Conservation (phyloP, 2,329 filamentous ascomycete genomes). For the Fusarium dlaminii region DNA sequence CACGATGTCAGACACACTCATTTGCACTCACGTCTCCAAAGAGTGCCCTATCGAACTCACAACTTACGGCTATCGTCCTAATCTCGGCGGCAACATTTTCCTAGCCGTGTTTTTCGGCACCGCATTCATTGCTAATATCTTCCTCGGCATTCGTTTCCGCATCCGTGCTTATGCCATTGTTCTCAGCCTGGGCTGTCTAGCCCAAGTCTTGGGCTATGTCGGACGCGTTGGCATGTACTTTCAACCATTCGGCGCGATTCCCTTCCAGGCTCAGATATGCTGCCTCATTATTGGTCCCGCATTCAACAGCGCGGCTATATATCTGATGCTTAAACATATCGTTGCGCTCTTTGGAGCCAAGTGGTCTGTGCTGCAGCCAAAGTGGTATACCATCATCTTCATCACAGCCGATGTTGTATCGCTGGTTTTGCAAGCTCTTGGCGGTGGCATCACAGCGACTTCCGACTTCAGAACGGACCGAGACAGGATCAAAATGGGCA, state of each 20-base stretch:
- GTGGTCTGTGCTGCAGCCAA: conserved; percentile 8
- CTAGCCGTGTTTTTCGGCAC: not conserved
- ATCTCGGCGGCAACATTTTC: not conserved
- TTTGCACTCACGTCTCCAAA: not conserved
- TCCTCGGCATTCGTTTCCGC: not conserved
- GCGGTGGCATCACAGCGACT: conserved; percentile 9
- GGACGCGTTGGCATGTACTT: conserved; percentile 12
- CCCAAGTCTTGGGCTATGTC: not conserved
- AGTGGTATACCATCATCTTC: conserved; percentile 14
- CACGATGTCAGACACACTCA: not conserved
- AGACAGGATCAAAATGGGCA: not conserved
- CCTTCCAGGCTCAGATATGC: conserved; percentile 5
- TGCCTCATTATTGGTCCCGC: conserved; percentile 13
- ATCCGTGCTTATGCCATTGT: conserved; percentile 9
- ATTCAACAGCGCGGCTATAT: conserved; percentile 15
- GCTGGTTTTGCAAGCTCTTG: not conserved
- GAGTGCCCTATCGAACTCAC: conserved; percentile 1
- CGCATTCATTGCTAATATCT: not conserved
- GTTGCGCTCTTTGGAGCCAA: not conserved
- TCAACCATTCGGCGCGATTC: not conserved
- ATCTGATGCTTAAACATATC: conserved; percentile 10
- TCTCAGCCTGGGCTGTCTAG: not conserved
- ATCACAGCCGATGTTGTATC: conserved; percentile 5
- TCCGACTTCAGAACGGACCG: not conserved
- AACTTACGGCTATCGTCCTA: not conserved